Conservation (phyloP, 1,139 yeast genomes). For the Saccharomycopsis hybrid region DNA sequence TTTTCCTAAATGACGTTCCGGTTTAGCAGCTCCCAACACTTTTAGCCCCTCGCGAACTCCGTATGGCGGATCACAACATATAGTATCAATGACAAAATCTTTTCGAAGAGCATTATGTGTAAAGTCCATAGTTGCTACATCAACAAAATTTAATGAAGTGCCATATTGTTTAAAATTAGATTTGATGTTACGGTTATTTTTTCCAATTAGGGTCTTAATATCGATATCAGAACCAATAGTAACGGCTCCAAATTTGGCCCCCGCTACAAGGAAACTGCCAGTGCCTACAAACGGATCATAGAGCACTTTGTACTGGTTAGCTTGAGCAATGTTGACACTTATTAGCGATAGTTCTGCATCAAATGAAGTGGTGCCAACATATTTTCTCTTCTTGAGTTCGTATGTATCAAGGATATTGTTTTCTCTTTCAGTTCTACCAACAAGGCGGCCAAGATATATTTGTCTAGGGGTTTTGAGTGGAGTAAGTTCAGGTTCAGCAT, state of each 20-base stretch:
- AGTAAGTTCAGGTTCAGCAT: constrained; percentile 32
- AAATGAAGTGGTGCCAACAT: constrained; percentile 94
- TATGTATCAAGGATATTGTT: constrained; percentile 62
- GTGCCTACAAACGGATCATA: constrained; percentile 98
- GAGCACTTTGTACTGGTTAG: constrained; percentile 54
- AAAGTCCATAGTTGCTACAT: constrained; percentile 87
- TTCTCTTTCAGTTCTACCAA: constrained; percentile 59
- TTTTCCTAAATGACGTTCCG: constrained; percentile 55
- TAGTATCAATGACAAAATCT: constrained; percentile 62
- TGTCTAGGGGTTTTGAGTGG: constrained; percentile 30
- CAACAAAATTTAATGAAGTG: constrained; percentile 53
- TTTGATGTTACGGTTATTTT: constrained; percentile 38
- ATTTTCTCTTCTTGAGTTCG: constrained; percentile 75
- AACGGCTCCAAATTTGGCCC: constrained; percentile 77
- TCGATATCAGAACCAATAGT: constrained; percentile 90
- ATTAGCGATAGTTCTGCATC: constrained; percentile 84
- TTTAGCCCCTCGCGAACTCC: constrained; percentile 95
- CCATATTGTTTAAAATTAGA: constrained; percentile 74
- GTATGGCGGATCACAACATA: constrained; percentile 95
- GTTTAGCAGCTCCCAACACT: constrained; percentile 74
- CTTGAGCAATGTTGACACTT: constrained; percentile 82
- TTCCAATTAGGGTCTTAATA: constrained; percentile 76
- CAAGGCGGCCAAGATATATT: constrained; percentile 78
- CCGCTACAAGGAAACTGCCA: constrained; percentile 88
- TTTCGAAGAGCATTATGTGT: constrained; percentile 78